These are phyloP conservation scores for Tilletiaria anomala DNA, from an alignment of 1,284 basidiomycete species.

Conservation along the genomic window DNA sequence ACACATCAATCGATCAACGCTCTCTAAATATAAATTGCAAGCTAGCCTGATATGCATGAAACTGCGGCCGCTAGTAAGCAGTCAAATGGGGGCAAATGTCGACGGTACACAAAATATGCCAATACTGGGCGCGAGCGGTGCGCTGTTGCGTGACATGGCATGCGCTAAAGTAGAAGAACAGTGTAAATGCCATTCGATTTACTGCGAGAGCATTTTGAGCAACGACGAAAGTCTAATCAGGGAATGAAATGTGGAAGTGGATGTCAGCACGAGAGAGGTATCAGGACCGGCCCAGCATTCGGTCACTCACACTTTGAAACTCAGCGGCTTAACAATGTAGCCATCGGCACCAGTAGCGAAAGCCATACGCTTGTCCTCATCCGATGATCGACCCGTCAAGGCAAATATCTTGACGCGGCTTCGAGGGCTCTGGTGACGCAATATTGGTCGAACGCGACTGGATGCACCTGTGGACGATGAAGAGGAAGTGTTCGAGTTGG, in stretches of 20 bases:
- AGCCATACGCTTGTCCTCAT: conserved; percentile 78
- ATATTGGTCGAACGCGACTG: not conserved
- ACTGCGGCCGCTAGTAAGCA: too few relatives aligned
- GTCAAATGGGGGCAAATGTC: too few relatives aligned
- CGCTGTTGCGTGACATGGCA: too few relatives aligned
- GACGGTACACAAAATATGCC: too few relatives aligned
- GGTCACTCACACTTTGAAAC: conserved; percentile 7
- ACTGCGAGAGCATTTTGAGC: conserved; percentile 16
- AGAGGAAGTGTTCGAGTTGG: not conserved
- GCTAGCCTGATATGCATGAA: too few relatives aligned
- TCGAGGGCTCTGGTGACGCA: not conserved
- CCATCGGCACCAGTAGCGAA: conserved; percentile 87
- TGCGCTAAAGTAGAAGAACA: too few relatives aligned
- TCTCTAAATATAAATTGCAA: too few relatives aligned
- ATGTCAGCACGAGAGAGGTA: conserved; percentile 1
- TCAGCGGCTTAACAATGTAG: conserved; percentile 52
- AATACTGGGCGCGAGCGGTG: too few relatives aligned
- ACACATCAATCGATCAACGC: too few relatives aligned
- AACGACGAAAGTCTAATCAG: conserved; percentile 8
- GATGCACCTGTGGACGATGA: not conserved
- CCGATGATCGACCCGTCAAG: conserved; percentile 76
- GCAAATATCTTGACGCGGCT: conserved; percentile 58
- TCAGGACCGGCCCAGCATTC: not conserved
- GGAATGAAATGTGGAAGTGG: conserved; percentile 10
- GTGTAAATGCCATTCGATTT: too few relatives aligned